Evolutionary conservation across 805 yeast genomes (phyloP).

Genomic region (Geotrichum ghanense): DNA sequence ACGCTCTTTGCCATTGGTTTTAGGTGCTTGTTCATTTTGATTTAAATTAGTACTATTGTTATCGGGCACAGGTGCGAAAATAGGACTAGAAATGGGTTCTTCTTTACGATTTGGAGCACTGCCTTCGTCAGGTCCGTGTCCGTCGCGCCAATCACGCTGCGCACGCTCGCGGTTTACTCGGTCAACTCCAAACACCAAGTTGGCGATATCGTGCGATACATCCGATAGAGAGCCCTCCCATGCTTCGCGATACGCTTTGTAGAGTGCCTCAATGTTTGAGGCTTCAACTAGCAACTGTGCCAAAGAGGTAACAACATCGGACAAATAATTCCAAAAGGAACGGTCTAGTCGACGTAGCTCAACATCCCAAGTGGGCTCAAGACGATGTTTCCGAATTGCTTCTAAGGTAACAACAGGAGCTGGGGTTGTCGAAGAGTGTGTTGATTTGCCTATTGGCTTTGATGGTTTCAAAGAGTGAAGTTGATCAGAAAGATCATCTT

Average conservation of each 20-base stretch:
- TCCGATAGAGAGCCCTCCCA: neutral
- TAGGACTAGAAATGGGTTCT: no score
- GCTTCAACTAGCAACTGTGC: neutral
- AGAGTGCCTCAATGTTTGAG: neutral
- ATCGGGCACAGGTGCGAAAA: no score
- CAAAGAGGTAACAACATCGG: neutral
- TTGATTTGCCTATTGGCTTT: no score
- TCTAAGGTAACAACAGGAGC: neutral
- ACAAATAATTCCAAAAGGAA: neutral
- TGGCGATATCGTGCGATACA: neutral
- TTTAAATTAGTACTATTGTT: no score
- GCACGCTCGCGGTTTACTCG: neutral
- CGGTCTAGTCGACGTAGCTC: neutral
- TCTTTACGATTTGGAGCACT: neutral
- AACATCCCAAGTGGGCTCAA: neutral
- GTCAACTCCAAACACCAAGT: neutral
- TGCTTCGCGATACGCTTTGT: neutral
- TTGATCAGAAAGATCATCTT: no score
- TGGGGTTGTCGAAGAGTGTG: no score
- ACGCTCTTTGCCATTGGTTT: no score
- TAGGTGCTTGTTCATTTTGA: no score
- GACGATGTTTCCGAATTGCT: neutral
- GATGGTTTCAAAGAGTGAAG: no score
- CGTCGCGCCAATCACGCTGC: neutral
- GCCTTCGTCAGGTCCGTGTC: neutral